Evolutionary conservation across 306 rosid genomes (phyloP).

Genomic region (Coriaria nepalensis): DNA sequence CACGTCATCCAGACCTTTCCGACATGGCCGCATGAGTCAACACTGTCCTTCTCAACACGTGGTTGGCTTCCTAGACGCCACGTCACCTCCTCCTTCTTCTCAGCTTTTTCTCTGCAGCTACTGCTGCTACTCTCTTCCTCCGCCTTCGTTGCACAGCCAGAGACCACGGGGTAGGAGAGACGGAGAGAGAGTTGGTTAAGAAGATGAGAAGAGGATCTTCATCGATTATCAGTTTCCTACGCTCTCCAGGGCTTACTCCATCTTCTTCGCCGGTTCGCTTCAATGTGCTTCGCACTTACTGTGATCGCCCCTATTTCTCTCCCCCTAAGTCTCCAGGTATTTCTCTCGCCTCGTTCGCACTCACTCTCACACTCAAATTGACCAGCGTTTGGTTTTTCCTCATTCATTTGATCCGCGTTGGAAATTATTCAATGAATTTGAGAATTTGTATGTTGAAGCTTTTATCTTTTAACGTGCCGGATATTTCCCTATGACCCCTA

Average conservation of each 20-base stretch:
- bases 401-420: too few relatives aligned
- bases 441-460: too few relatives aligned
- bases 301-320: slow-evolving; percentile 7
- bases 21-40: too few relatives aligned
- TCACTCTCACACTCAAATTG: background rate
- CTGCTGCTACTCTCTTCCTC: slow-evolving; percentile 1
- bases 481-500: background rate
- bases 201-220: slow-evolving; percentile 10
- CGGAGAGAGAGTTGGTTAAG: background rate
- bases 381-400: too few relatives aligned
- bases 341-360: background rate
- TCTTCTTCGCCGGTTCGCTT: slow-evolving; percentile 1
- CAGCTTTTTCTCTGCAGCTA: background rate
- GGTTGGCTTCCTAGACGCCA: slow-evolving; percentile 5
- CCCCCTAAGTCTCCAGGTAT: slow-evolving; percentile 10
- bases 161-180: background rate
- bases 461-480: background rate
- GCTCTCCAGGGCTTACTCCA: slow-evolving; percentile 3
- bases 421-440: too few relatives aligned
- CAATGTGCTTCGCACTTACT: background rate
- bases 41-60: background rate
- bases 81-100: slow-evolving; percentile 1
- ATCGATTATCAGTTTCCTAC: background rate
- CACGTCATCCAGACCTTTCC: slow-evolving; percentile 4
- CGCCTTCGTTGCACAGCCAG: background rate